phyloP scores from a whole-genome alignment of 2,329 filamentous ascomycete genomes.

The Pseudogymnoascus verrucosus region DNA sequence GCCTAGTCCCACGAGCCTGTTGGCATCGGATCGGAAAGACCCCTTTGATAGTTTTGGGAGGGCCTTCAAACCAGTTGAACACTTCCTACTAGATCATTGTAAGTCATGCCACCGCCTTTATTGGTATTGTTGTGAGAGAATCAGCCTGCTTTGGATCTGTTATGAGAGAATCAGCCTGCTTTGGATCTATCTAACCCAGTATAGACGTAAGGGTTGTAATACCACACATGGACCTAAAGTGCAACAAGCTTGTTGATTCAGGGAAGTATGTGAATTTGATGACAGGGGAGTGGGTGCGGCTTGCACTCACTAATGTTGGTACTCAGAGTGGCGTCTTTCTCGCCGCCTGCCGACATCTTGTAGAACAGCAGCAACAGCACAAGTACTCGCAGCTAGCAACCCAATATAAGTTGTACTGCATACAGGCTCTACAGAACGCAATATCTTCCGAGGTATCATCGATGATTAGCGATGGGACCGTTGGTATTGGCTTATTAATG shows the following conservation, averaged over 20 bases:
- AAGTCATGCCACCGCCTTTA: background rate
- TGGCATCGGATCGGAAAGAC: background rate
- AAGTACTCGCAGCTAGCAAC: conserved; percentile 10
- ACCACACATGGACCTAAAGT: conserved; percentile 3
- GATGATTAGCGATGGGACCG: conserved; percentile 8
- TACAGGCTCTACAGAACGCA: conserved; percentile 4
- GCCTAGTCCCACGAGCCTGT: background rate
- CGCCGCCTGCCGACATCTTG: conserved; percentile 13
- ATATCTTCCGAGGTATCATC: conserved; percentile 5
- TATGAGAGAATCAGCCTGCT: too few relatives aligned
- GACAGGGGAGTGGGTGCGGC: conserved; percentile 14
- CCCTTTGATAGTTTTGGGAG: background rate
- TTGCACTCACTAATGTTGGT: conserved; percentile 11
- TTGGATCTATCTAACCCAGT: background rate
- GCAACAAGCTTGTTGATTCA: background rate
- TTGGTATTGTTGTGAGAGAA: background rate
- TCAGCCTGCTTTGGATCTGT: background rate
- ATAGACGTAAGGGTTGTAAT: conserved; percentile 13
- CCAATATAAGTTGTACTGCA: conserved; percentile 12
- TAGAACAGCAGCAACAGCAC: conserved; percentile 1
- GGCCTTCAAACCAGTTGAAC: background rate
- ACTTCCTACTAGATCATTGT: background rate
- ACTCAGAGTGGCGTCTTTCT: conserved; percentile 13
- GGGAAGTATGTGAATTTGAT: conserved; percentile 9
- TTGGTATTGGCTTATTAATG: background rate